These are phyloP conservation scores for Rhynchosporium secalis DNA, from an alignment of 2,329 filamentous ascomycete species.

Conservation along the genomic window DNA sequence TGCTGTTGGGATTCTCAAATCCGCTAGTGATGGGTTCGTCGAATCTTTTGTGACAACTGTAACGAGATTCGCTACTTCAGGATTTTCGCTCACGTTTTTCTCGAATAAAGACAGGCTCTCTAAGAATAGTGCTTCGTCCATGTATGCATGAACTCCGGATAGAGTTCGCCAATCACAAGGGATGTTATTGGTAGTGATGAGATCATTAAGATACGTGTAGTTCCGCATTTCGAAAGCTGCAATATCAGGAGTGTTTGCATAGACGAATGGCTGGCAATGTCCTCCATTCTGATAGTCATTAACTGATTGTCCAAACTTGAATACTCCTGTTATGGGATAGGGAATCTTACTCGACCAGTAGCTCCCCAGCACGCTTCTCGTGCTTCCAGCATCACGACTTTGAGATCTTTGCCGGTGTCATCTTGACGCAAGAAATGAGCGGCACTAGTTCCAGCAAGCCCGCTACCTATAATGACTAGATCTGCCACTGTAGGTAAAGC, in stretches of 20 bases:
- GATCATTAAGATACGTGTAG: conserved; percentile 57
- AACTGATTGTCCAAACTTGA: neutral
- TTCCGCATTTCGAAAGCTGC: conserved; percentile 73
- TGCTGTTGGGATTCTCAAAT: conserved; percentile 56
- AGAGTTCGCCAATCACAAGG: conserved; percentile 69
- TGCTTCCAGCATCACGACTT: conserved; percentile 74
- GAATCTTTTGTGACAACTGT: conserved; percentile 40
- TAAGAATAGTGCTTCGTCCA: conserved; percentile 55
- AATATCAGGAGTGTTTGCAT: conserved; percentile 58
- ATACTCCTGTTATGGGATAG: neutral
- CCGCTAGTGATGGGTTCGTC: conserved; percentile 44
- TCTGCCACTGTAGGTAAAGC: conserved; percentile 63
- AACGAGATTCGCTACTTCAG: conserved; percentile 53
- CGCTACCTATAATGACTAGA: conserved; percentile 71
- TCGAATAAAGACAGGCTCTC: conserved; percentile 52
- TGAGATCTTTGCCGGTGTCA: conserved; percentile 45
- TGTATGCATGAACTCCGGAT: conserved; percentile 64
- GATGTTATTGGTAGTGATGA: conserved; percentile 58
- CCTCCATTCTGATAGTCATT: conserved; percentile 56
- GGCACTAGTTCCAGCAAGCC: conserved; percentile 74
- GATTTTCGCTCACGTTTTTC: conserved; percentile 51
- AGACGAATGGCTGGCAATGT: conserved; percentile 74
- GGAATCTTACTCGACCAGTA: conserved; percentile 67
- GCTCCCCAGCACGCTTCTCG: conserved; percentile 80
- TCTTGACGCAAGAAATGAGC: conserved; percentile 59